These are phyloP conservation scores for Coniochaeta sp. DNA, from an alignment of 2,329 filamentous ascomycete species.

Conservation along the genomic window DNA sequence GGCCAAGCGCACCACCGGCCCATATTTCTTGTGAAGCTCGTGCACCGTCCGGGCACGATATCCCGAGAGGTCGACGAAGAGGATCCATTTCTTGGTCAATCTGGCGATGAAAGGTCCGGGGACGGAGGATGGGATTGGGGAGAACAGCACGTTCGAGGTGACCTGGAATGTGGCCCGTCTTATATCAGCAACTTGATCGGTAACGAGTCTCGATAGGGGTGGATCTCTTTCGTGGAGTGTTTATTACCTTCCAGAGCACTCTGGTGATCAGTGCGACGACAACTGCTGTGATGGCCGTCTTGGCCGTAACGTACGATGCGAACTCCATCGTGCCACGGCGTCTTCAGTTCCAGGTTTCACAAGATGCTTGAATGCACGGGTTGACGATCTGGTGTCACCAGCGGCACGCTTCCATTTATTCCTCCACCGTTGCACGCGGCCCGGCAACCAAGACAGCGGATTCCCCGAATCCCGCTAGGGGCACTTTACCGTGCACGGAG, in stretches of 20 bases:
- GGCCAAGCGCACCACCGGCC: constrained; percentile 1
- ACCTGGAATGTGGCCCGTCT: neutral
- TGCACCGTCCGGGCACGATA: constrained; percentile 5
- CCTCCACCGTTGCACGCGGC: neutral
- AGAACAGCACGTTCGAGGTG: constrained; percentile 3
- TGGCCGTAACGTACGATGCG: neutral
- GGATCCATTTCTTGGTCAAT: constrained; percentile 6
- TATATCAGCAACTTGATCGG: neutral
- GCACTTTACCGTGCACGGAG: too few relatives aligned
- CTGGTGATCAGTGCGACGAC: neutral
- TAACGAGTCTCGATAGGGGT: too few relatives aligned
- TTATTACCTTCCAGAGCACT: neutral
- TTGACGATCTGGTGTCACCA: neutral
- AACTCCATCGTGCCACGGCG: neutral
- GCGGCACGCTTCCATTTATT: neutral
- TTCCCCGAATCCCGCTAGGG: neutral
- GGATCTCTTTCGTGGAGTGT: too few relatives aligned
- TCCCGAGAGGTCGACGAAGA: constrained; percentile 5
- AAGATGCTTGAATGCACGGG: neutral
- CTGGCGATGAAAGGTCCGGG: constrained; percentile 6
- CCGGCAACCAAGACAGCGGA: neutral
- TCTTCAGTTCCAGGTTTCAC: too few relatives aligned
- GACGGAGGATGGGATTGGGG: constrained; percentile 6
- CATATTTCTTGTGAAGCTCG: constrained; percentile 2
- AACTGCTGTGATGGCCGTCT: neutral